phyloP scores from a whole-genome alignment of 768 basidiomycete species.

The Suillus lakei region DNA sequence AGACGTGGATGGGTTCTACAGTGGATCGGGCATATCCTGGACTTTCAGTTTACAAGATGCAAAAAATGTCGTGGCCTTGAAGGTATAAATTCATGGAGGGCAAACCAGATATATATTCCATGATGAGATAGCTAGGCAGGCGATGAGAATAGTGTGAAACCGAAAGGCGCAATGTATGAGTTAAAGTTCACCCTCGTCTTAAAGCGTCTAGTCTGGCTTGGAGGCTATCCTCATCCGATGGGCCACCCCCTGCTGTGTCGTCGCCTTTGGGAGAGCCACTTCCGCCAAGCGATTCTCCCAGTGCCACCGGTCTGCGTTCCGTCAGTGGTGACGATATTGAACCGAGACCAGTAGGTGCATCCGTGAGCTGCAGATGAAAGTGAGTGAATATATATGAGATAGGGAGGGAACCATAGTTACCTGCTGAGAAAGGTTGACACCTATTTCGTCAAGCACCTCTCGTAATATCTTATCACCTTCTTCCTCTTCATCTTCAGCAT shows the following conservation, averaged over 20 bases:
- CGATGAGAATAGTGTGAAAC: background rate
- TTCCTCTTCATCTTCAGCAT: constrained; percentile 91
- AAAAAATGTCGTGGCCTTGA: constrained; percentile 66
- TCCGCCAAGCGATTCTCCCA: constrained; percentile 62
- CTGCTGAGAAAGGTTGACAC: constrained; percentile 88
- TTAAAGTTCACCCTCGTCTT: constrained; percentile 58
- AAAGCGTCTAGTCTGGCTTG: constrained; percentile 94
- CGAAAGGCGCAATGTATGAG: background rate
- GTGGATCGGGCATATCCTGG: constrained; percentile 91
- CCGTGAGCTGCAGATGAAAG: constrained; percentile 63
- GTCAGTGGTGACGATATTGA: constrained; percentile 61
- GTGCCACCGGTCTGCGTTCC: constrained; percentile 80
- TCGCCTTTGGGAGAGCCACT: constrained; percentile 42
- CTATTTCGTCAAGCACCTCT: constrained; percentile 97
- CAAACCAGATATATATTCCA: constrained; percentile 12
- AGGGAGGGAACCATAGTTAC: constrained; percentile 40
- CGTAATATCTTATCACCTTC: constrained; percentile 95
- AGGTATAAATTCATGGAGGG: constrained; percentile 31
- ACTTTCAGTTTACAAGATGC: constrained; percentile 80
- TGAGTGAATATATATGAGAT: constrained; percentile 16
- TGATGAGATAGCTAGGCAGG: constrained; percentile 14
- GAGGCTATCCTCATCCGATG: constrained; percentile 87
- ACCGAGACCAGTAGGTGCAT: constrained; percentile 79
- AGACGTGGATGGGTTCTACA: constrained; percentile 94
- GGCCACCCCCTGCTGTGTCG: constrained; percentile 29